Evolutionary conservation across 805 yeast species (phyloP).

Genomic region (Isabelozyma pseudorhagii): DNA sequence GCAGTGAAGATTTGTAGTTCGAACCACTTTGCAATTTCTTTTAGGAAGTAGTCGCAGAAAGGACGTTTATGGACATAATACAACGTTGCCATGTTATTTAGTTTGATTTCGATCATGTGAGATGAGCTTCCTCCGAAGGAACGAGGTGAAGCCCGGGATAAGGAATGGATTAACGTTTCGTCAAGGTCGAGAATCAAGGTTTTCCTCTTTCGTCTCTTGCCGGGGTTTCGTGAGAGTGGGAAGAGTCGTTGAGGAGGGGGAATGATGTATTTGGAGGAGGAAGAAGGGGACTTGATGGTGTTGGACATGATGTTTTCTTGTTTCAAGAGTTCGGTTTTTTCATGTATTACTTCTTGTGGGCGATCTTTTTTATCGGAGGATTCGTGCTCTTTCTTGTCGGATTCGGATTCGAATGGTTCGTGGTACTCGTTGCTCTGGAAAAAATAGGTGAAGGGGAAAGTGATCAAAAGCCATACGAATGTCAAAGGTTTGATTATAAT

Average conservation of each 20-base stretch:
- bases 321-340: conserved; percentile 35
- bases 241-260: conserved; percentile 45
- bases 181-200: conserved; percentile 86
- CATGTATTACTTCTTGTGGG: conserved; percentile 15
- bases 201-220: conserved; percentile 43
- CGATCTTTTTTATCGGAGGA: conserved; percentile 1
- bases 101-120: conserved; percentile 78
- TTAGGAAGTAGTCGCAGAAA: conserved; percentile 78
- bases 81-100: conserved; percentile 68
- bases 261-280: conserved; percentile 39
- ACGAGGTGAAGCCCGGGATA: conserved; percentile 62
- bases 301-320: conserved; percentile 40
- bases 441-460: conserved; percentile 52
- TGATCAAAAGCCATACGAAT: conserved; percentile 47
- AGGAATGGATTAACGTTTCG: conserved; percentile 91
- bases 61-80: conserved; percentile 93
- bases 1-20: conserved; percentile 92
- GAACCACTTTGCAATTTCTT: conserved; percentile 81
- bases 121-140: conserved; percentile 30
- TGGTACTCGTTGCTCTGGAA: conserved; percentile 12
- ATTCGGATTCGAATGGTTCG: conserved; percentile 1
- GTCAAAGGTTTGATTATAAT: conserved; percentile 51
- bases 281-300: conserved; percentile 39
- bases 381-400: neutral
- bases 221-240: conserved; percentile 41